Evolutionary conservation across 73 alveolate genomes (phyloP), one percentile per base, ranked within the genome.

Genomic region (Stentor coeruleus): DNA sequence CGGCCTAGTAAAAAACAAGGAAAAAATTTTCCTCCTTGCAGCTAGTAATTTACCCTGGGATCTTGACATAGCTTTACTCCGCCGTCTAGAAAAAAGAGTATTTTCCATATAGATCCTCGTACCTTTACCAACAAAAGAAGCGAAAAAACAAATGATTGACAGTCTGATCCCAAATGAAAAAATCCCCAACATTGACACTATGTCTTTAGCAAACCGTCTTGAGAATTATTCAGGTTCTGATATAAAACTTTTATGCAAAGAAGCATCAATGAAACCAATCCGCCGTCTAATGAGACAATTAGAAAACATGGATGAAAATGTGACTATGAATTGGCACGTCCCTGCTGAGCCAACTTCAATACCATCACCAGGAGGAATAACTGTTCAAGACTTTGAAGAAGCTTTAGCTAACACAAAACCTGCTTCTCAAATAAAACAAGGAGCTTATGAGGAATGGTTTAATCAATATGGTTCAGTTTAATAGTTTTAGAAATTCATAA

Each of bases 1-100:
- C 86, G 99, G 99, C 33, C 88, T 98, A 58, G 88, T 93, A 79
- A 96, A 97, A 81, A 72, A 87, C 35, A 94, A 89, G 74, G 99
- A 96, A 87, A 93, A 99, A 83, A 98, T 97, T 14, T 97, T 97
- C 86, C 83, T 97, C 26, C 87, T 98, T 57, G 99, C 99, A 0
- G 99, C 99, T 30, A 92, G 98, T 74, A 98, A 97, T 88, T 87
- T 97, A 3, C 99, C 99, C 20, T 97, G 99, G 99, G 99, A 98
- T 81, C 88, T 98, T 82, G 99, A 98, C 88, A 93, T 97, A 26
- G 99, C 99, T 0, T 91, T 98, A 80, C 93, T 98, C 41, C 93
- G 99, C 82, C 75, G 99, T 60, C 90, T 97, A 59, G 99, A 97
- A 82, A 98, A 98, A 81, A 94, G 99, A 84, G 87, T 82, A 59